These are phyloP conservation scores for Tetratostichococcus sp. DNA, from an alignment of 139 green algal genomes.

Conservation along the genomic window DNA sequence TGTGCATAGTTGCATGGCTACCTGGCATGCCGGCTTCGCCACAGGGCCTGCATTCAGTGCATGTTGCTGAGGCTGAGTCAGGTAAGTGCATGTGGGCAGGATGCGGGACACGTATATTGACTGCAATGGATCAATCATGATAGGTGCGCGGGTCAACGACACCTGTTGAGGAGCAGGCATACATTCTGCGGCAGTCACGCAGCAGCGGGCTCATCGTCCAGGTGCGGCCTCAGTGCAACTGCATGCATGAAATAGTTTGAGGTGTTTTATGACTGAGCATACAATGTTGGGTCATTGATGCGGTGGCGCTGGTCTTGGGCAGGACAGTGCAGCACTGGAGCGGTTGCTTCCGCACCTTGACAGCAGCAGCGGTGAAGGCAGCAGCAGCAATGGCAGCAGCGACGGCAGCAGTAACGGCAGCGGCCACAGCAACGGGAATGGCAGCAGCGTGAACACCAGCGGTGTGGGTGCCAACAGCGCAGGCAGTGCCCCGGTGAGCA, in stretches of 20 bases:
- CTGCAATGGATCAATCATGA: too few relatives aligned
- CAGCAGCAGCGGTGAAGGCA: background rate
- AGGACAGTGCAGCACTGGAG: slow-evolving; percentile 66
- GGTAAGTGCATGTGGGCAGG: too few relatives aligned
- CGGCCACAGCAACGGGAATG: background rate
- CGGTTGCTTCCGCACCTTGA: slow-evolving; percentile 53
- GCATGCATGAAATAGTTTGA: background rate
- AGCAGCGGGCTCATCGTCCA: slow-evolving; percentile 34
- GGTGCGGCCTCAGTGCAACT: background rate
- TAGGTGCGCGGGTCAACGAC: slow-evolving; percentile 73
- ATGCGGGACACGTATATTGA: too few relatives aligned
- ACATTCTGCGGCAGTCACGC: slow-evolving; percentile 71
- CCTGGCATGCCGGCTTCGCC: too few relatives aligned
- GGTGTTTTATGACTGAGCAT: too few relatives aligned
- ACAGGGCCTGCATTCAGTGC: background rate
- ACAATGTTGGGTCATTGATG: too few relatives aligned
- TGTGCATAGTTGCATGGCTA: background rate
- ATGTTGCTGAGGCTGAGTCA: too few relatives aligned
- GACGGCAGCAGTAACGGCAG: slow-evolving; percentile 1
- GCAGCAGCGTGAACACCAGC: background rate
- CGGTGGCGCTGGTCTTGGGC: too few relatives aligned
- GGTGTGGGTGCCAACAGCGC: too few relatives aligned
- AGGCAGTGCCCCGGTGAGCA: background rate
- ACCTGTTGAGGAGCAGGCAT: slow-evolving; percentile 70
- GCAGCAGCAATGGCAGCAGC: background rate